Evolutionary conservation across 768 basidiomycete genomes (phyloP).

Genomic region (Macrolepiota albuminosa): DNA sequence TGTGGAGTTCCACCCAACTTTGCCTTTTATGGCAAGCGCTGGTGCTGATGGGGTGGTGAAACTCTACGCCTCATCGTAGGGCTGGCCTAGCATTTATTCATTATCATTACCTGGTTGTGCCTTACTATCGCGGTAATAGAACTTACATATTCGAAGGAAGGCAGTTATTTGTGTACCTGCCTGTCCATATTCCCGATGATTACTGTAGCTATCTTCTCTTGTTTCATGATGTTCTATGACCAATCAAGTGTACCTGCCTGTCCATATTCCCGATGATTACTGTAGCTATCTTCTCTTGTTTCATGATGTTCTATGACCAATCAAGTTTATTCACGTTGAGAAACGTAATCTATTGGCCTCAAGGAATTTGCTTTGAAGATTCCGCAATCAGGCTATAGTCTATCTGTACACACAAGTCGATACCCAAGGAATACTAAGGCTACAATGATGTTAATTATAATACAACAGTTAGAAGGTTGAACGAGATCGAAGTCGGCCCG

Average conservation of each 20-base stretch:
- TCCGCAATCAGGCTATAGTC: background rate
- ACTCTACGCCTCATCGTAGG: slow-evolving; percentile 82
- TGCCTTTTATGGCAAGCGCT: slow-evolving; percentile 87
- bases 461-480: slow-evolving; percentile 23
- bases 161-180: slow-evolving; percentile 18
- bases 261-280: slow-evolving; percentile 20
- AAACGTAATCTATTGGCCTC: background rate
- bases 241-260: slow-evolving; percentile 19
- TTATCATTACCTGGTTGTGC: slow-evolving; percentile 4
- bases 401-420: slow-evolving; percentile 1
- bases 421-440: slow-evolving; percentile 27
- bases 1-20: slow-evolving; percentile 76
- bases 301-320: slow-evolving; percentile 14
- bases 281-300: slow-evolving; percentile 19
- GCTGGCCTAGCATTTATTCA: slow-evolving; percentile 5
- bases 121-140: slow-evolving; percentile 23
- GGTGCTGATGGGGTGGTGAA: slow-evolving; percentile 96
- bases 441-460: slow-evolving; percentile 28
- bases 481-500: background rate
- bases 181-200: slow-evolving; percentile 20
- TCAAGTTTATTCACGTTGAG: background rate
- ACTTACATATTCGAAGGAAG: slow-evolving; percentile 30
- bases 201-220: slow-evolving; percentile 21
- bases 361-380: background rate
- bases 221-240: slow-evolving; percentile 13